phyloP scores from a whole-genome alignment of 768 basidiomycete species.

The Dentipellis sp. region DNA sequence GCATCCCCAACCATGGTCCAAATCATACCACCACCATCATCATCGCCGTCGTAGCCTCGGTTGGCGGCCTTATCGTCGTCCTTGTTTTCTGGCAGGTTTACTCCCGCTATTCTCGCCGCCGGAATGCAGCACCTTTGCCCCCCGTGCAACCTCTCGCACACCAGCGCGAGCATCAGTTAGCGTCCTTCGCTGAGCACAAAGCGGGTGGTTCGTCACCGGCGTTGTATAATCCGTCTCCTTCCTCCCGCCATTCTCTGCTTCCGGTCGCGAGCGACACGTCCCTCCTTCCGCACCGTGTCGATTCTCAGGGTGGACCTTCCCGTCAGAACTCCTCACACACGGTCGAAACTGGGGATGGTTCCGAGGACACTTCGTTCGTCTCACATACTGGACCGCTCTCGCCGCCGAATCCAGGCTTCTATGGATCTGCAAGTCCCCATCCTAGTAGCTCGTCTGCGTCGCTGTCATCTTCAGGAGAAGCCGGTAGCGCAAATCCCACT shows the following conservation, averaged over 20 bases:
- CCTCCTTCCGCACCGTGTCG: conserved; percentile 17
- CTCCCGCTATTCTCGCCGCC: conserved; percentile 23
- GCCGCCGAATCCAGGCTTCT: conserved; percentile 3
- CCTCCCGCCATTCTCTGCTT: conserved; percentile 10
- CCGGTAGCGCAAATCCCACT: neutral
- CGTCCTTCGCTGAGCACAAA: conserved; percentile 27
- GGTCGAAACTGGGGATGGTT: conserved; percentile 6
- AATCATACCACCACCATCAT: conserved; percentile 37
- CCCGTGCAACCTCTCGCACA: conserved; percentile 59
- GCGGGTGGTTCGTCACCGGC: conserved; percentile 11
- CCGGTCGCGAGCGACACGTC: conserved; percentile 25
- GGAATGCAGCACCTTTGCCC: conserved; percentile 40
- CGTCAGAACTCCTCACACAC: conserved; percentile 11
- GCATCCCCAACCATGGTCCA: neutral
- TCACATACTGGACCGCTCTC: neutral
- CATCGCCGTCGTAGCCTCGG: conserved; percentile 33
- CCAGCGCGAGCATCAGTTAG: conserved; percentile 43
- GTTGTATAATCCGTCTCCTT: conserved; percentile 17
- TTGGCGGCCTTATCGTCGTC: conserved; percentile 31
- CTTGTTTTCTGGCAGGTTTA: conserved; percentile 30
- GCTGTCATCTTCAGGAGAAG: neutral
- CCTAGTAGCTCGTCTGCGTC: conserved; percentile 5
- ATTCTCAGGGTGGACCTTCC: neutral
- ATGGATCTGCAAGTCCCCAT: neutral
- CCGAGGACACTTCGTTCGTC: neutral